A percentile compares a stretch with the other conserved stretches of the same genome.
These are phyloP conservation scores for Aspergillus ibericus DNA, from an alignment of 2,329 filamentous ascomycete genomes.

Conservation along the genomic window DNA sequence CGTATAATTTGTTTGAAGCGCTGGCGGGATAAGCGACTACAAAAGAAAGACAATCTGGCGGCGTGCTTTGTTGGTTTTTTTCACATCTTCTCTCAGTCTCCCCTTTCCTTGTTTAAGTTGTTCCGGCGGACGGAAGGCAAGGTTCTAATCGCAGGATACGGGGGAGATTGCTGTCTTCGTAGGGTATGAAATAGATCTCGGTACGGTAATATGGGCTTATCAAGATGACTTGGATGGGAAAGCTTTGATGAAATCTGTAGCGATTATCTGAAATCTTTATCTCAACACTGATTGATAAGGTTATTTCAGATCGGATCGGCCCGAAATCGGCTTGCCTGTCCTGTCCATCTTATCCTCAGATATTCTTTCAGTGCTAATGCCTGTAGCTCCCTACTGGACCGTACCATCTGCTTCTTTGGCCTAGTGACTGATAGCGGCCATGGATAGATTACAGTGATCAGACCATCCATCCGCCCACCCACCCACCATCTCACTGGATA, in stretches of 20 bases:
- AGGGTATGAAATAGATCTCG: slow-evolving; percentile 1
- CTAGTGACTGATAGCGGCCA: too few species aligned
- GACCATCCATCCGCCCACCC: too few species aligned
- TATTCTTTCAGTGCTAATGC: too few species aligned
- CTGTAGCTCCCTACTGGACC: too few species aligned
- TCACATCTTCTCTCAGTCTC: neutral
- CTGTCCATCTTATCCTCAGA: neutral
- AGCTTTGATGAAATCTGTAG: neutral
- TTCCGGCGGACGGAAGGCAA: neutral
- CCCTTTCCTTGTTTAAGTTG: neutral
- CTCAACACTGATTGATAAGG: neutral
- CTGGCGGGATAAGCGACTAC: slow-evolving; percentile 20
- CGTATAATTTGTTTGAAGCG: slow-evolving; percentile 21
- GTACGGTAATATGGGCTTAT: neutral
- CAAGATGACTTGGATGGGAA: neutral
- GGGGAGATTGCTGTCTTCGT: neutral
- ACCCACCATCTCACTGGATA: too few species aligned
- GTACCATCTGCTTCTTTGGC: too few species aligned
- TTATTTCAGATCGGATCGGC: neutral
- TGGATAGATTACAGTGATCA: too few species aligned
- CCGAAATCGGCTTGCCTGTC: neutral
- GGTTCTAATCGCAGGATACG: neutral
- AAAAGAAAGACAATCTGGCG: slow-evolving; percentile 7
- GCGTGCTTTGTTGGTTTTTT: neutral
- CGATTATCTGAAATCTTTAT: neutral